Percentiles rank a stretch among this genome's conserved stretches.
phyloP scores from a whole-genome alignment of 345 rosid species.

The Eucalyptus lansdowneana region DNA sequence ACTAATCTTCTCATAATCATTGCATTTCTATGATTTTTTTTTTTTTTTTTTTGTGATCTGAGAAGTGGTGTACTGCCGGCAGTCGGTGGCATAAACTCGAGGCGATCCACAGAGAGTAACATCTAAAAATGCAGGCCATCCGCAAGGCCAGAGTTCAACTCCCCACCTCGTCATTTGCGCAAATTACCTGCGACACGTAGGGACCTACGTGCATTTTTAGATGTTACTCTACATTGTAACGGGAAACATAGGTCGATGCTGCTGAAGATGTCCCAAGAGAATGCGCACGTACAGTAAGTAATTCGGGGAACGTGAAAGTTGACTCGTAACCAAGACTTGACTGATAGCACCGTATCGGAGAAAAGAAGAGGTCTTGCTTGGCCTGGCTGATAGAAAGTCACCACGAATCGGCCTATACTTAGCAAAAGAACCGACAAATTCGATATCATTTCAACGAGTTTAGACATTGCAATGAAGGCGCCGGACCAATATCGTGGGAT shows the following conservation, averaged over 20 bases:
- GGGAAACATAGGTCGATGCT: neutral
- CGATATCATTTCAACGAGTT: neutral
- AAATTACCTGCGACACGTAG: too few species aligned
- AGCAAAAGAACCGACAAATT: neutral
- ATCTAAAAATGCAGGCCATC: too few species aligned
- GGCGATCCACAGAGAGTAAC: too few species aligned
- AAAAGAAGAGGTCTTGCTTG: neutral
- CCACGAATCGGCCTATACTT: neutral
- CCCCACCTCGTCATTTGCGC: too few species aligned
- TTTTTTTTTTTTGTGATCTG: too few species aligned
- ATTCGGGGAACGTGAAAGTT: neutral
- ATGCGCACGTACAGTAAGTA: neutral
- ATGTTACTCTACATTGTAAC: neutral
- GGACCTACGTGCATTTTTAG: too few species aligned
- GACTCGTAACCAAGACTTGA: neutral
- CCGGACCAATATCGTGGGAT: too few species aligned
- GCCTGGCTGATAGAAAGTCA: neutral
- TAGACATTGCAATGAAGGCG: neutral
- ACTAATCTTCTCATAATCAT: neutral
- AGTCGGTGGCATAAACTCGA: too few species aligned
- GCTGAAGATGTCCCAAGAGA: neutral
- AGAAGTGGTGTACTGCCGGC: fast-evolving
- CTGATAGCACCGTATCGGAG: neutral
- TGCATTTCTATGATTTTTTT: neutral
- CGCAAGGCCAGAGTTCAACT: too few species aligned